phyloP scores from a whole-genome alignment of 495 filamentous ascomycete genomes.

The Letharia columbiana region DNA sequence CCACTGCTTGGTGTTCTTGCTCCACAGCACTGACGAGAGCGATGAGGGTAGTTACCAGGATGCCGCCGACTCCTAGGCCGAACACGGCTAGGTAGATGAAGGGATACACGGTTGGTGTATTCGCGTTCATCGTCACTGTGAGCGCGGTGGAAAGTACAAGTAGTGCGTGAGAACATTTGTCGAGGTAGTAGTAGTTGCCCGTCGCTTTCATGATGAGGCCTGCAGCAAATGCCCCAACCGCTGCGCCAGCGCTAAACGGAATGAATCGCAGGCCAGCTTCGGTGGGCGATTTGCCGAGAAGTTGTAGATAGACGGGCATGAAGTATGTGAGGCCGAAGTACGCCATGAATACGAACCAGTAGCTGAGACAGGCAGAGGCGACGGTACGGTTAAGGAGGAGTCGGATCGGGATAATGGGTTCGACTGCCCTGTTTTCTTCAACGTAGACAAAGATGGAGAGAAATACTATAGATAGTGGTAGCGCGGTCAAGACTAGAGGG shows the following conservation, averaged over 20 bases:
- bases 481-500: slow-evolving; percentile 60
- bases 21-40: slow-evolving; percentile 74
- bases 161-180: slow-evolving; percentile 43
- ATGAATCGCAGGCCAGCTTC: slow-evolving; percentile 63
- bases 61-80: slow-evolving; percentile 66
- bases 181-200: slow-evolving; percentile 60
- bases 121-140: slow-evolving; percentile 32
- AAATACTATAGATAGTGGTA: slow-evolving; percentile 57
- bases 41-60: slow-evolving; percentile 71
- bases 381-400: slow-evolving; percentile 68
- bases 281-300: slow-evolving; percentile 61
- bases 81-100: slow-evolving; percentile 60
- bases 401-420: slow-evolving; percentile 79
- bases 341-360: slow-evolving; percentile 56
- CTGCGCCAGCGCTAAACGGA: slow-evolving; percentile 56
- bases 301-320: slow-evolving; percentile 73
- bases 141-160: slow-evolving; percentile 40
- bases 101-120: slow-evolving; percentile 50
- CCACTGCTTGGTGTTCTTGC: slow-evolving; percentile 73
- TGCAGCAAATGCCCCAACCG: slow-evolving; percentile 57
- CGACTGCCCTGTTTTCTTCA: slow-evolving; percentile 52
- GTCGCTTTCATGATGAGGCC: slow-evolving; percentile 72
- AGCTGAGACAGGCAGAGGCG: slow-evolving; percentile 62
- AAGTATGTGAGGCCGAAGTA: slow-evolving; percentile 59
- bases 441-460: slow-evolving; percentile 53